Base-by-base conservation (phyloP, 2,329 filamentous ascomycete genomes). In the Fusarium napiforme region DNA sequence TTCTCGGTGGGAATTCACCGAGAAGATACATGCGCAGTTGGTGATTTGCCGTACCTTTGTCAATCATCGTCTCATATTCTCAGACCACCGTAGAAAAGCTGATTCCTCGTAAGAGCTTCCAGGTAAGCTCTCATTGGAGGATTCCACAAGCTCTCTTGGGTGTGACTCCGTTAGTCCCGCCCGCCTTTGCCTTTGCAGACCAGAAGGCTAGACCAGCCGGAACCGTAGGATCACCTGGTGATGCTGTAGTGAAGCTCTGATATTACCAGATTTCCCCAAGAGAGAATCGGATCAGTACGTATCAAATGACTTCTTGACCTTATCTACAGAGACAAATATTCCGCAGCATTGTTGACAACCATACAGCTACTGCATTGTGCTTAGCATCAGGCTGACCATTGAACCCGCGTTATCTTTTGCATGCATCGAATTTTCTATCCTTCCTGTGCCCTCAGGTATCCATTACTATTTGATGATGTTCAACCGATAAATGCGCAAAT, bases 101-200 rank as follows among this genome's bases (percentile, higher is more conserved):
- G 43, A 58, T 59, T 59, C 43, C 50, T 62, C 45, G 62, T 73
- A 73, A 68, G 71, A 68, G 57, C 58, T 43, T 64, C 52, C 36
- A 45, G 28, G 40, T 30, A 37, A 52, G 30, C 43, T 34, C 42
- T 52, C 42, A 77, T 77, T 77, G 73, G 75, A 72, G 57, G 52
- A 57, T 46, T 47, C 40, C 55, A 42, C 43, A 57, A 66, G 71
- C 75, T 66, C 45, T 59, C 12, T 56, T 59, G 55, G 71, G 56
- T 59, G 32, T 56, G 47, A 64, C 43, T 56, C 73, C 58, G 64
- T 52, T 36, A 69, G 69, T 67, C 70, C 75, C 71, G 66, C 28
- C 7, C 28, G 6, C 28, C 28, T 28, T 28, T 28, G 28, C 52
- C 46, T 39, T 28, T 39, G 23, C 67, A 47, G 64, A 57, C 73